Base-by-base conservation (phyloP, 2,329 filamentous ascomycete genomes). In the Diplodia corticola region DNA sequence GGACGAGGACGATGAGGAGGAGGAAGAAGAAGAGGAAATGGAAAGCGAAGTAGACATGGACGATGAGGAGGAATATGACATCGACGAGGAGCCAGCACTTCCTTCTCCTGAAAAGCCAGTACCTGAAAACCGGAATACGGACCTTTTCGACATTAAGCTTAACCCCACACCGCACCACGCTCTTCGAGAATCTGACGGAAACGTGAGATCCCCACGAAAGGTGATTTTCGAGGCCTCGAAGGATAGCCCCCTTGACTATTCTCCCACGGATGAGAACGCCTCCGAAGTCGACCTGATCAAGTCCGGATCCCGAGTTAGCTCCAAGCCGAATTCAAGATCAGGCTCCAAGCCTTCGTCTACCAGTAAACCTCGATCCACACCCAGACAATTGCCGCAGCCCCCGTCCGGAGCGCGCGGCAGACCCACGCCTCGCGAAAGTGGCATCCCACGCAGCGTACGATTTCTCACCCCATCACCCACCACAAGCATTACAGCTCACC, bases 141-240 rank as follows among this genome's bases (percentile, higher is more conserved):
- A 75, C 60, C 71, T 76, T 66, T 77, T 77, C 70, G 73, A 73
- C 59, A 68, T 75, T 66, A 75, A 77, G 68, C 69, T 76, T 60
- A 72, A 72, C 44, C 71, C 74, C 63, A 71, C 46, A 67, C 49
- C 72, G 69, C 57, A 61, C n/a, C 69, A 70, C 64, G 75, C 72
- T 60, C 73, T 79, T 61, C 70, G 70, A 67, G 77, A 79, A 69
- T 73, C 71, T 20, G 75, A 72, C 57, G 74, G 74, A 37, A 79
- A 79, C 69, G 69, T 67, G 33, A 73, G 70, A 60, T 75, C 75
- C 33, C 75, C 74, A 4, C 74, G 77, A 2, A 79, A 78, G 64
- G 76, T 77, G 37, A 74, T 75, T n/a, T 79, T 78, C 68, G 74
- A 76, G 26, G 71, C 74, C 9, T 76, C 53, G 51, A 67, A 54